These are phyloP conservation scores for Aspergillus carbonarius DNA, from an alignment of 2,329 filamentous ascomycete genomes.

Conservation along the genomic window DNA sequence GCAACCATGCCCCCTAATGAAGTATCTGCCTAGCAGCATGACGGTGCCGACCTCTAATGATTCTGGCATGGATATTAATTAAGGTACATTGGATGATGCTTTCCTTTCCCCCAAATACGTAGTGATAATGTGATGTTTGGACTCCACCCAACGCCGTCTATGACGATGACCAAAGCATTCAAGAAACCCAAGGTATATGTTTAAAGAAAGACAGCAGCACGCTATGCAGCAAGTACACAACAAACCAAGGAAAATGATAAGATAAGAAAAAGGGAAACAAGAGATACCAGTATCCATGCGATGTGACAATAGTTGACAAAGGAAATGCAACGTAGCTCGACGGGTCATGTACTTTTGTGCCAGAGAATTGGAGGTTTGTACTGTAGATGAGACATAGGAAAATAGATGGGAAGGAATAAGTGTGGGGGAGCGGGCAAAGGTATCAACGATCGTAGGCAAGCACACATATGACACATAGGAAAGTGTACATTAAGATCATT, in stretches of 20 bases:
- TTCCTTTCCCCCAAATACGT: neutral
- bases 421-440: neutral
- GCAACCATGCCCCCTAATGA: neutral
- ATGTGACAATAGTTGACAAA: neutral
- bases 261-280: conserved; percentile 5
- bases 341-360: conserved; percentile 4
- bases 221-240: conserved; percentile 15
- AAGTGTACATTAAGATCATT: conserved; percentile 23
- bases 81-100: neutral
- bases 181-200: conserved; percentile 9
- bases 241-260: too few relatives aligned
- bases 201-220: conserved; percentile 9
- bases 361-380: neutral
- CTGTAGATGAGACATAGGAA: neutral
- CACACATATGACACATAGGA: conserved; percentile 17
- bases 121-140: conserved; percentile 8
- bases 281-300: conserved; percentile 1
- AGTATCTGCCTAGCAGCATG: neutral
- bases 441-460: conserved; percentile 9
- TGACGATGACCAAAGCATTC: conserved; percentile 8
- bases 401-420: neutral
- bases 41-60: neutral
- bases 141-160: conserved; percentile 21
- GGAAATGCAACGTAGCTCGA: neutral
- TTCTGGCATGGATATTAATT: neutral